Evolutionary conservation across 345 rosid species (phyloP).

Genomic region (Linum tenue): DNA sequence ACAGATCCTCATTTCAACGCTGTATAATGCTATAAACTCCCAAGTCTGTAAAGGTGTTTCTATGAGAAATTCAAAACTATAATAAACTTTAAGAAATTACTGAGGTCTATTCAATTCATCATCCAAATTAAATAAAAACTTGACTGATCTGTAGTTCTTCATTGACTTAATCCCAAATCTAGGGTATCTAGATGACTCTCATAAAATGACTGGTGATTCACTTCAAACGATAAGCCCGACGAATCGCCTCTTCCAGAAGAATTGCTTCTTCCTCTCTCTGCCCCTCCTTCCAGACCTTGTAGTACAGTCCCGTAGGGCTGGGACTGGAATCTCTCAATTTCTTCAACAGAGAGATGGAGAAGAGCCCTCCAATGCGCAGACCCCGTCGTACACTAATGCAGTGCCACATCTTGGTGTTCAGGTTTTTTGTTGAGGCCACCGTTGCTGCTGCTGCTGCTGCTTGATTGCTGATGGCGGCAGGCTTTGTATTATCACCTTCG

Average conservation of each 20-base stretch:
- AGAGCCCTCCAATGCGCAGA: background rate
- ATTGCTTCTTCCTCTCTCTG: background rate
- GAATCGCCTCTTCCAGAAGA: background rate
- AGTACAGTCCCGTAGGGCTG: background rate
- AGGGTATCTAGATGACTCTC: no score
- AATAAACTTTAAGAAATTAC: no score
- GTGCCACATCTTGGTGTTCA: background rate
- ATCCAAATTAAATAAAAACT: no score
- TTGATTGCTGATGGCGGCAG: background rate
- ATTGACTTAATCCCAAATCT: no score
- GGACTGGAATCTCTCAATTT: background rate
- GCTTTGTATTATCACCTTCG: background rate
- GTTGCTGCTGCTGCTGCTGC: background rate
- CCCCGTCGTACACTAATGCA: background rate
- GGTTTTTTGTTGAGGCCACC: background rate
- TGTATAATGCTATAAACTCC: no score
- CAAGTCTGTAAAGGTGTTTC: no score
- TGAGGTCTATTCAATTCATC: no score
- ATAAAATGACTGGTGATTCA: background rate
- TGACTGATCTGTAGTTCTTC: no score
- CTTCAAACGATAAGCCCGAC: background rate
- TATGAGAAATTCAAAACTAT: no score
- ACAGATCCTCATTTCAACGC: no score
- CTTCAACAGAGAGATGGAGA: background rate
- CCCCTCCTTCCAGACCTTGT: background rate